Evolutionary conservation across 805 yeast species (phyloP).

Genomic region (Kodamaea kaohsiungensis): DNA sequence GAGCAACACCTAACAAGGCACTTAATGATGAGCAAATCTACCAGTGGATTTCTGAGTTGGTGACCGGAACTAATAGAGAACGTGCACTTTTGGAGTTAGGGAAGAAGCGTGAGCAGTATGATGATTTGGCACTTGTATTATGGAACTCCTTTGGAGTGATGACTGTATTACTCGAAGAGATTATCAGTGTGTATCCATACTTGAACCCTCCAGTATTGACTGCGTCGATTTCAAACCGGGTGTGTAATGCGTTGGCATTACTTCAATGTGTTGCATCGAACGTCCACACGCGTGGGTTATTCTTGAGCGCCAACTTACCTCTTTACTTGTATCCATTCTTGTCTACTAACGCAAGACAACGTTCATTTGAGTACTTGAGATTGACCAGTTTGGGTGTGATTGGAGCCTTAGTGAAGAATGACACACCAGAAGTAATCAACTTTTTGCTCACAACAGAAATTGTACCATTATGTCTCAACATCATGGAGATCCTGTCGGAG

Average conservation of each 20-base stretch:
- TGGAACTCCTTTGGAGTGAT: conserved; percentile 98
- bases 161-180: conserved; percentile 88
- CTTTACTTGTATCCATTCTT: conserved; percentile 90
- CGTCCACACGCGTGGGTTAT: conserved; percentile 81
- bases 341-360: conserved; percentile 85
- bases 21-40: conserved; percentile 74
- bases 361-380: conserved; percentile 91
- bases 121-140: conserved; percentile 85
- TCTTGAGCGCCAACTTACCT: conserved; percentile 88
- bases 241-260: conserved; percentile 92
- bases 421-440: conserved; percentile 90
- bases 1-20: conserved; percentile 23
- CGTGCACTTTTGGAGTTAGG: conserved; percentile 91
- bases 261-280: conserved; percentile 97
- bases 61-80: conserved; percentile 88
- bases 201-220: conserved; percentile 84
- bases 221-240: conserved; percentile 86
- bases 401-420: conserved; percentile 95
- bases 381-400: conserved; percentile 93
- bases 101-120: conserved; percentile 91
- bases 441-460: conserved; percentile 93
- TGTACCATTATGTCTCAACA: conserved; percentile 89
- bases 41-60: conserved; percentile 86
- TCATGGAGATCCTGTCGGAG: conserved; percentile 95
- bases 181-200: conserved; percentile 85